Evolutionary conservation across 768 basidiomycete genomes (phyloP).

Genomic region (Amylocystis lapponica): DNA sequence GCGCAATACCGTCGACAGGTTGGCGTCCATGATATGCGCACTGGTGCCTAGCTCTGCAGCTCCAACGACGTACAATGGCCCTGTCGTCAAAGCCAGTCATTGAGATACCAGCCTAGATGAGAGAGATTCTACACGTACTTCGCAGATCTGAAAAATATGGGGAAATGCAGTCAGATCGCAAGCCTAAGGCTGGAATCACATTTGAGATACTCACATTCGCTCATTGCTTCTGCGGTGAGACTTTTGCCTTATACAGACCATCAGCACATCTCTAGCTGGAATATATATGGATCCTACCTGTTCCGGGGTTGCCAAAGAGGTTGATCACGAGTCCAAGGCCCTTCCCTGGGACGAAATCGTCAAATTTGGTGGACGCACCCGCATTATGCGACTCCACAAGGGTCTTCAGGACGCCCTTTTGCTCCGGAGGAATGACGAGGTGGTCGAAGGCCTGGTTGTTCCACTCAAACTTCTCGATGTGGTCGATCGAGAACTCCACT

Average conservation of each 20-base stretch:
- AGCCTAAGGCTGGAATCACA: not conserved
- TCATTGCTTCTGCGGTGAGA: constrained; percentile 30
- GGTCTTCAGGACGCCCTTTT: constrained; percentile 23
- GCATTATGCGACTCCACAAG: constrained; percentile 25
- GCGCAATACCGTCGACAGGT: constrained; percentile 26
- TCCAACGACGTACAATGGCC: constrained; percentile 30
- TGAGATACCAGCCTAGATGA: not conserved
- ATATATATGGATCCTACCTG: constrained; percentile 9
- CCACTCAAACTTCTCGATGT: constrained; percentile 42
- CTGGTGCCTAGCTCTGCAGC: constrained; percentile 30
- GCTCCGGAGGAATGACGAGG: constrained; percentile 26
- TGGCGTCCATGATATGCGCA: constrained; percentile 25
- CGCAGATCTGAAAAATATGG: constrained; percentile 16
- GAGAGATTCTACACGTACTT: constrained; percentile 10
- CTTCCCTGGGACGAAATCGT: constrained; percentile 32
- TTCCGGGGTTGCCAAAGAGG: constrained; percentile 28
- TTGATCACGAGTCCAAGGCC: constrained; percentile 31
- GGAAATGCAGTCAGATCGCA: too few species aligned
- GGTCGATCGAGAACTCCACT: constrained; percentile 60
- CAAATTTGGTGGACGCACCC: constrained; percentile 18
- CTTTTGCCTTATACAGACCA: constrained; percentile 21
- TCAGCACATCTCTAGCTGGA: not conserved
- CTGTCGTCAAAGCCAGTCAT: constrained; percentile 4
- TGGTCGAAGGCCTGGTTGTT: constrained; percentile 26
- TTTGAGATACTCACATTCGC: constrained; percentile 24